phyloP scores from a whole-genome alignment of 75 land plant genomes.

The Azolla pinnata region DNA sequence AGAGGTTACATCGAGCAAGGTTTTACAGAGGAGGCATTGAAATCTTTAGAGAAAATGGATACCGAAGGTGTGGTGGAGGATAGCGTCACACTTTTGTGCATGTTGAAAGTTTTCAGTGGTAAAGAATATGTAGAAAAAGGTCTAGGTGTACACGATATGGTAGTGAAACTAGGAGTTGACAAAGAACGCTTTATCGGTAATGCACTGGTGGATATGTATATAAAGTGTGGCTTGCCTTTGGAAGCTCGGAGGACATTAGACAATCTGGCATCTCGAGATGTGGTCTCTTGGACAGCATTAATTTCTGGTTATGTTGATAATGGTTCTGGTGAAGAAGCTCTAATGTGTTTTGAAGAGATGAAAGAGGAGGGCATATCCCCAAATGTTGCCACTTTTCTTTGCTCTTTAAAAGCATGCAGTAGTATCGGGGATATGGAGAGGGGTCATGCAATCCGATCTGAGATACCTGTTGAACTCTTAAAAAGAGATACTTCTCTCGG shows the following conservation, averaged over 20 bases:
- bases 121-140: neutral
- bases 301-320: too few species aligned
- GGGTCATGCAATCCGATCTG: slow-evolving; percentile 1
- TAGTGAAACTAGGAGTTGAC: neutral
- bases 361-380: too few species aligned
- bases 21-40: neutral
- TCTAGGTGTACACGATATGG: neutral
- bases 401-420: too few species aligned
- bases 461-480: neutral
- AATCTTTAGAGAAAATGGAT: neutral
- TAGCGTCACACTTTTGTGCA: neutral
- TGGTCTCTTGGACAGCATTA: too few species aligned
- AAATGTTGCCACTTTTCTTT: too few species aligned
- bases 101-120: slow-evolving; percentile 1
- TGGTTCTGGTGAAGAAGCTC: too few species aligned
- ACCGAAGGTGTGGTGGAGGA: neutral
- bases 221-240: too few species aligned
- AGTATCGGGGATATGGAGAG: neutral
- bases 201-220: too few species aligned
- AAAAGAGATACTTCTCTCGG: neutral
- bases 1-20: slow-evolving; percentile 6
- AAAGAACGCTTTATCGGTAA: too few species aligned
- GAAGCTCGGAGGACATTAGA: too few species aligned
- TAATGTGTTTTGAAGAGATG: too few species aligned
- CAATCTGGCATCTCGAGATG: too few species aligned